A percentile compares a stretch with the other conserved stretches of the same genome.
Evolutionary conservation across 83 land plant species (phyloP).

Genomic region (Larix sibirica): DNA sequence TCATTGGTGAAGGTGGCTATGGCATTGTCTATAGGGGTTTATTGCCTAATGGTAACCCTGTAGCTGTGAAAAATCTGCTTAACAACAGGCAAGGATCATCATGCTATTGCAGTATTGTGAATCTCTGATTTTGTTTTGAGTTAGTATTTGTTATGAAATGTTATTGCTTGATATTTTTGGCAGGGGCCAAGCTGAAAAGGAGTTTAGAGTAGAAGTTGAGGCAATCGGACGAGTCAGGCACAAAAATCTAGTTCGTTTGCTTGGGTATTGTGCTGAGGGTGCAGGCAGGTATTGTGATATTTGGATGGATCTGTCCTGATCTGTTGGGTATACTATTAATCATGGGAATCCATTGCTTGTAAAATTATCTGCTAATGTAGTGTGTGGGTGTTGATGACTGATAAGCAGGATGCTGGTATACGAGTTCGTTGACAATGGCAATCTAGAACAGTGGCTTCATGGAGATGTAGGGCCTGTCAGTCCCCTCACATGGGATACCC

Average conservation of each 20-base stretch:
- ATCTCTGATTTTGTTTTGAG: too few species aligned
- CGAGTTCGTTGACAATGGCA: constrained; percentile 82
- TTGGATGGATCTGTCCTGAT: neutral
- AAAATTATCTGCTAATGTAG: neutral
- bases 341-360: neutral
- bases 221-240: constrained; percentile 73
- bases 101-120: too few species aligned
- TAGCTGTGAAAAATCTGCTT: constrained; percentile 74
- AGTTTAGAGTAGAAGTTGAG: constrained; percentile 76
- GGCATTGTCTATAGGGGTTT: constrained; percentile 70
- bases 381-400: neutral
- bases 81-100: constrained; percentile 42
- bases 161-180: neutral
- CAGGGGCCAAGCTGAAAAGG: constrained; percentile 84
- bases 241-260: constrained; percentile 66
- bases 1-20: constrained; percentile 88
- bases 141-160: neutral
- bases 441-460: constrained; percentile 83
- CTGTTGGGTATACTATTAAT: neutral
- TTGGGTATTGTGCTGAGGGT: constrained; percentile 77
- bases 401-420: constrained; percentile 81
- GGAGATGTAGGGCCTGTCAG: constrained; percentile 71
- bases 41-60: constrained; percentile 60
- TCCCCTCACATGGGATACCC: constrained; percentile 76
- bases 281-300: constrained; percentile 50